A percentile compares a stretch with the other conserved stretches of the same genome.
phyloP scores from a whole-genome alignment of 2,329 filamentous ascomycete species.

The Penicillium digitatum region DNA sequence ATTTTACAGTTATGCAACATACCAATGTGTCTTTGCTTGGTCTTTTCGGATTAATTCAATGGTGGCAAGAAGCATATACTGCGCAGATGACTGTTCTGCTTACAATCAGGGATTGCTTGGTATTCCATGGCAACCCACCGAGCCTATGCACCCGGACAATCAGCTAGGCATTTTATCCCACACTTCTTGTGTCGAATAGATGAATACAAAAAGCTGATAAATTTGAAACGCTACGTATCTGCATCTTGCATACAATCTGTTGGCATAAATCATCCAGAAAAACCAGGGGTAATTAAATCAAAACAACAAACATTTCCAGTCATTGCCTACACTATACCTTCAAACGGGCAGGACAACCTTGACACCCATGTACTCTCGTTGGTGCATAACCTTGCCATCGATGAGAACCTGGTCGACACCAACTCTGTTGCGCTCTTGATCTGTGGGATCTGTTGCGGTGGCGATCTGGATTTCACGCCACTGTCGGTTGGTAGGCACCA shows the following conservation, averaged over 20 bases:
- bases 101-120: too few species aligned
- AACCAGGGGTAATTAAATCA: neutral
- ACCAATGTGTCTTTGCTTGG: too few species aligned
- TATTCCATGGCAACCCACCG: too few species aligned
- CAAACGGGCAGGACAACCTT: slow-evolving; percentile 46
- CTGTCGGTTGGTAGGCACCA: slow-evolving; percentile 46
- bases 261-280: neutral
- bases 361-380: slow-evolving; percentile 48
- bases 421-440: slow-evolving; percentile 40
- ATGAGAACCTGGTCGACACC: slow-evolving; percentile 45
- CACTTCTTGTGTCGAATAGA: too few species aligned
- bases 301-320: neutral
- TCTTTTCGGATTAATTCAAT: too few species aligned
- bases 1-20: too few species aligned
- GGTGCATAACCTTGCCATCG: slow-evolving; percentile 47
- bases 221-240: neutral
- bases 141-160: too few species aligned
- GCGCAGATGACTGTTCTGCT: too few species aligned
- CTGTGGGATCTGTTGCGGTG: slow-evolving; percentile 44
- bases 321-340: neutral
- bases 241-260: neutral
- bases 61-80: too few species aligned
- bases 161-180: too few species aligned
- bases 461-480: slow-evolving; percentile 52
- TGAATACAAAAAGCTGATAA: neutral